Conservation (phyloP, 2,329 filamentous ascomycete genomes). For the Hypoxylon sp. region DNA sequence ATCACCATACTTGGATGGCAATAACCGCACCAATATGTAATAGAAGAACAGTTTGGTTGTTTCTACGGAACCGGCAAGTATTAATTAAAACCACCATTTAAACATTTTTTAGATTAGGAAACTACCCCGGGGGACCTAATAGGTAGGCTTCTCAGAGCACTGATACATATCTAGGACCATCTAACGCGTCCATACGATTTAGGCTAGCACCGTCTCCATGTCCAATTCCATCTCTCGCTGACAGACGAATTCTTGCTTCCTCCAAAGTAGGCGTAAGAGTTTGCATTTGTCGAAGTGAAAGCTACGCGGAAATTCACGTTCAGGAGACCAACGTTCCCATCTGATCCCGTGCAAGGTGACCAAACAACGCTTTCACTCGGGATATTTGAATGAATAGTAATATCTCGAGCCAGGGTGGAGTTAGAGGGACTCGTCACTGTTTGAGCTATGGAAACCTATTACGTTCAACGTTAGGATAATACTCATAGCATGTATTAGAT, state of each 20-base stretch:
- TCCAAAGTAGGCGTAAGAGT: constrained; percentile 42
- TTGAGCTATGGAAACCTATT: constrained; percentile 24
- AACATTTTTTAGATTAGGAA: too few relatives aligned
- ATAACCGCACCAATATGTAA: too few relatives aligned
- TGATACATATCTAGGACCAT: too few relatives aligned
- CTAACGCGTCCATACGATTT: background rate
- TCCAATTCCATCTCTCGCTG: constrained; percentile 44
- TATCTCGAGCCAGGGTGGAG: constrained; percentile 23
- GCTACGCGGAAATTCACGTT: constrained; percentile 48
- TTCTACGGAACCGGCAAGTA: too few relatives aligned
- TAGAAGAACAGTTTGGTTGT: too few relatives aligned
- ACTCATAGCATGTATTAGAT: background rate
- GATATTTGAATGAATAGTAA: constrained; percentile 39
- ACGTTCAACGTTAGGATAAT: background rate
- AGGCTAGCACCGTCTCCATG: constrained; percentile 40
- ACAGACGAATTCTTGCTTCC: constrained; percentile 40
- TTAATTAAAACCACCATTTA: too few relatives aligned
- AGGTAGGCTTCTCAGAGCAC: too few relatives aligned
- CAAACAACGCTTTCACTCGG: constrained; percentile 38
- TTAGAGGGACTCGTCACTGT: constrained; percentile 33
- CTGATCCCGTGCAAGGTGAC: constrained; percentile 39
- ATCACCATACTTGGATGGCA: too few relatives aligned
- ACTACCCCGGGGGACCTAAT: too few relatives aligned
- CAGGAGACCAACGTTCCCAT: constrained; percentile 35
- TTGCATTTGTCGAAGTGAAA: constrained; percentile 33